phyloP scores from a whole-genome alignment of 495 filamentous ascomycete genomes.

The Jackrogersella minutella region DNA sequence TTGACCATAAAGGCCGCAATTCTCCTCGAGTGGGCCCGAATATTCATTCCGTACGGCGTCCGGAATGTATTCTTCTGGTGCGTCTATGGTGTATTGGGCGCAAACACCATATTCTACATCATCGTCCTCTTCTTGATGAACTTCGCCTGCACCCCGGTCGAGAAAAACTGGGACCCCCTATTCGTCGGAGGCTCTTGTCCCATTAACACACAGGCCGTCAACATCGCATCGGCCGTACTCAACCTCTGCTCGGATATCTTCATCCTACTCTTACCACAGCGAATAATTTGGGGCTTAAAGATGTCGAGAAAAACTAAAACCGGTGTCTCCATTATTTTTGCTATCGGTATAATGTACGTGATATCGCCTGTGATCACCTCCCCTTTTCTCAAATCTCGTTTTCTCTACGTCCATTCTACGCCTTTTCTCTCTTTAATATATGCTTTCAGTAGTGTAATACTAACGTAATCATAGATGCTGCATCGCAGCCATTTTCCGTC shows the following conservation, averaged over 20 bases:
- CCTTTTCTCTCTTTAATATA: slow-evolving; percentile 18
- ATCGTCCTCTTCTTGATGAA: slow-evolving; percentile 53
- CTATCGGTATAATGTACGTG: slow-evolving; percentile 49
- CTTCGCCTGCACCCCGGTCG: slow-evolving; percentile 54
- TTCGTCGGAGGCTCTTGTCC: slow-evolving; percentile 26
- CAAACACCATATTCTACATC: slow-evolving; percentile 53
- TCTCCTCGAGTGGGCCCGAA: slow-evolving; percentile 47
- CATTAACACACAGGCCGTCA: slow-evolving; percentile 37
- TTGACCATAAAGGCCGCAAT: slow-evolving; percentile 47
- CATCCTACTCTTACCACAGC: slow-evolving; percentile 48
- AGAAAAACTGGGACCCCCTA: slow-evolving; percentile 30
- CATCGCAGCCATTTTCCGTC: slow-evolving; percentile 41
- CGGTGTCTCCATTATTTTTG: slow-evolving; percentile 47
- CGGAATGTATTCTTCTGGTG: slow-evolving; percentile 41
- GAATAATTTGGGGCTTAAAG: slow-evolving; percentile 46
- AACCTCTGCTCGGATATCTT: slow-evolving; percentile 48
- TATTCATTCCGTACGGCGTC: slow-evolving; percentile 42
- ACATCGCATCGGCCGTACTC: slow-evolving; percentile 37
- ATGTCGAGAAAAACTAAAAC: slow-evolving; percentile 40
- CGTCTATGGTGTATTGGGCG: slow-evolving; percentile 47
- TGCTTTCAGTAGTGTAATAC: background rate
- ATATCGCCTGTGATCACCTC: background rate
- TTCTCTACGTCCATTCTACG: background rate
- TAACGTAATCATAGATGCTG: slow-evolving; percentile 12
- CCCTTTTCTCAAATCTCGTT: background rate